A percentile compares a stretch with the other conserved stretches of the same genome.
Conservation (phyloP, 208 protist genomes). For the Acanthamoeba sp. region DNA sequence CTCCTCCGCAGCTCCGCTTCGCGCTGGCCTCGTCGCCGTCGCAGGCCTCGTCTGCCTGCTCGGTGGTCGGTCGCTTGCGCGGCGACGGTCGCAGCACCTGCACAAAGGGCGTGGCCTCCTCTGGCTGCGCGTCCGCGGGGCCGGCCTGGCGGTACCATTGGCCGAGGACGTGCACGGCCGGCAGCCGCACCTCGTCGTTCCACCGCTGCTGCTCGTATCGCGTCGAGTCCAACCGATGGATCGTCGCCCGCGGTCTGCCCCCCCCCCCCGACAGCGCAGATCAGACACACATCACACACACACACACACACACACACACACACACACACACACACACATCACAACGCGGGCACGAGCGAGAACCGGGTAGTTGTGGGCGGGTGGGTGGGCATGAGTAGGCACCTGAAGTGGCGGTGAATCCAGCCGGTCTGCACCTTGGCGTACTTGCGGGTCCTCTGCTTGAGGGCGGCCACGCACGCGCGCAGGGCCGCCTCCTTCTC, state of each 20-base stretch:
- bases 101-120: not conserved
- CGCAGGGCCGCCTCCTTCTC: not conserved
- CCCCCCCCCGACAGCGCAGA: too few species aligned
- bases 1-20: not conserved
- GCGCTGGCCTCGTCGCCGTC: not conserved
- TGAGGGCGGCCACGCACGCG: conserved; percentile 9
- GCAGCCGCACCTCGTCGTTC: conserved; percentile 29
- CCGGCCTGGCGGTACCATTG: not conserved
- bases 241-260: not conserved
- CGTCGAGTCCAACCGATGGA: conserved; percentile 30
- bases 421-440: conserved; percentile 33
- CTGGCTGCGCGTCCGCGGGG: not conserved
- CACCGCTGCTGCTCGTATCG: conserved; percentile 1
- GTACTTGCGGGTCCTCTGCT: conserved; percentile 41
- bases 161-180: not conserved
- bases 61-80: not conserved
- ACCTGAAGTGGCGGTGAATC: conserved; percentile 39
- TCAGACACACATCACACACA: not conserved
- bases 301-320: too few species aligned
- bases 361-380: too few species aligned
- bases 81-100: not conserved
- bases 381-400: too few species aligned
- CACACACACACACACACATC: too few species aligned
- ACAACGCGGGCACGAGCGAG: not conserved
- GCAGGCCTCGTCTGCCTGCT: not conserved